A percentile compares a stretch with the other conserved stretches of the same genome.
Conservation (phyloP, 371 early-diverging fungal genomes). For the Smittium mucronatum region DNA sequence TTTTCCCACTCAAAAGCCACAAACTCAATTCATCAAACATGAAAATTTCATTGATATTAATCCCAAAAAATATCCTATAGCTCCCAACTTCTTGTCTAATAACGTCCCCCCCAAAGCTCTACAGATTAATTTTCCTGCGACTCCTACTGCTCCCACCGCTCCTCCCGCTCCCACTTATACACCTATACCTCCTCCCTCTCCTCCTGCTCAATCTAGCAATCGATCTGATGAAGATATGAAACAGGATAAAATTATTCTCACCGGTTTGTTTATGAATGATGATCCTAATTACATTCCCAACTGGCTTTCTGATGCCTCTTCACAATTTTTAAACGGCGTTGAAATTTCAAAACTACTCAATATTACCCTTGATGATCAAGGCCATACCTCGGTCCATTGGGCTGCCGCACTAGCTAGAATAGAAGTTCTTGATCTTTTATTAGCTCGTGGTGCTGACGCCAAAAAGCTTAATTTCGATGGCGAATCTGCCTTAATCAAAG, state of each 20-base stretch:
- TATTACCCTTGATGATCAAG: constrained; percentile 80
- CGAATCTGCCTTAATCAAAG: constrained; percentile 81
- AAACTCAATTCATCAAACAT: neutral
- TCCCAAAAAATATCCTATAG: neutral
- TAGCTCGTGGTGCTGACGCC: constrained; percentile 62
- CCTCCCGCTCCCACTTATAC: neutral
- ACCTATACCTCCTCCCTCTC: neutral
- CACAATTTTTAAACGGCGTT: neutral
- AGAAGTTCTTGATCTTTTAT: constrained; percentile 52
- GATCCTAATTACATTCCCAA: constrained; percentile 25
- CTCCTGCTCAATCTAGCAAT: neutral
- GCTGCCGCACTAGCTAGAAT: constrained; percentile 82
- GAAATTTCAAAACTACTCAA: constrained; percentile 40
- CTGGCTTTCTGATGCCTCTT: constrained; percentile 18
- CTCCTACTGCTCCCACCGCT: neutral
- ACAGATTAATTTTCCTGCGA: neutral
- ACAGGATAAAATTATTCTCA: constrained; percentile 24
- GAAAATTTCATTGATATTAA: neutral
- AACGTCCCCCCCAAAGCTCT: neutral
- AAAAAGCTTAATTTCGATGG: constrained; percentile 63
- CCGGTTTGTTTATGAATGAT: constrained; percentile 26
- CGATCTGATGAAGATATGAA: constrained; percentile 6
- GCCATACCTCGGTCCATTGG: constrained; percentile 92
- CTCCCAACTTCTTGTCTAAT: neutral
- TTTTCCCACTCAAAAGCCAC: neutral